Conservation (phyloP, 1,284 basidiomycete genomes). For the Omphalotus olearius region DNA sequence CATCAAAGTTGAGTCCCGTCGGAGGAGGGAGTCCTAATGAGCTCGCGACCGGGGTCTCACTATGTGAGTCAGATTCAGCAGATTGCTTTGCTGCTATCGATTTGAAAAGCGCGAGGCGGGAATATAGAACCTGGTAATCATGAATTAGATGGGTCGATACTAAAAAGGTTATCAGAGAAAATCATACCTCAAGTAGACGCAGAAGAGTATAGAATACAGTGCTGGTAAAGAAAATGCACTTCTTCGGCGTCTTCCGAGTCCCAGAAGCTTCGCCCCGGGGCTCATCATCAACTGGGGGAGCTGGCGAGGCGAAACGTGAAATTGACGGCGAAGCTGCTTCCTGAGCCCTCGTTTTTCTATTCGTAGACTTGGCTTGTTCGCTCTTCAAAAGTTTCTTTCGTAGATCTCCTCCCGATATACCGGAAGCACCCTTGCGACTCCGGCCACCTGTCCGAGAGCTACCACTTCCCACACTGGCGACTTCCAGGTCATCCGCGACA, state of each 20-base stretch:
- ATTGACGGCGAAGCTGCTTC: conserved; percentile 32
- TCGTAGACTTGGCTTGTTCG: conserved; percentile 70
- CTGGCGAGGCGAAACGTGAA: conserved; percentile 49
- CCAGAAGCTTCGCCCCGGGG: conserved; percentile 27
- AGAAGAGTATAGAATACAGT: conserved; percentile 85
- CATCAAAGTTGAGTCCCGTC: conserved; percentile 25
- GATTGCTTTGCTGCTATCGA: conserved; percentile 50
- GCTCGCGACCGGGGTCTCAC: conserved; percentile 26
- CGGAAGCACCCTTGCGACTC: conserved; percentile 33
- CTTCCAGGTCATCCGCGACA: conserved; percentile 45
- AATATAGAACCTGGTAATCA: conserved; percentile 69
- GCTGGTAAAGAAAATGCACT: conserved; percentile 83
- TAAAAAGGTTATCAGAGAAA: background rate
- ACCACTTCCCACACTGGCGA: conserved; percentile 32
- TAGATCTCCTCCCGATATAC: conserved; percentile 49
- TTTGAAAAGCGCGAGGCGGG: conserved; percentile 82
- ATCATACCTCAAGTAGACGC: conserved; percentile 76
- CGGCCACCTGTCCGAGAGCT: conserved; percentile 24
- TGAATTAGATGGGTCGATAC: conserved; percentile 7
- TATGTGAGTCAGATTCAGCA: conserved; percentile 26
- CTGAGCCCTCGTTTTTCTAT: conserved; percentile 52
- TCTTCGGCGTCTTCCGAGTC: conserved; percentile 30
- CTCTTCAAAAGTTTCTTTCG: conserved; percentile 74
- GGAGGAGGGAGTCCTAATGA: conserved; percentile 17
- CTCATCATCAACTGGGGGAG: conserved; percentile 44